Evolutionary conservation across 331 rosid genomes (phyloP).

Genomic region (Acacia concinna): DNA sequence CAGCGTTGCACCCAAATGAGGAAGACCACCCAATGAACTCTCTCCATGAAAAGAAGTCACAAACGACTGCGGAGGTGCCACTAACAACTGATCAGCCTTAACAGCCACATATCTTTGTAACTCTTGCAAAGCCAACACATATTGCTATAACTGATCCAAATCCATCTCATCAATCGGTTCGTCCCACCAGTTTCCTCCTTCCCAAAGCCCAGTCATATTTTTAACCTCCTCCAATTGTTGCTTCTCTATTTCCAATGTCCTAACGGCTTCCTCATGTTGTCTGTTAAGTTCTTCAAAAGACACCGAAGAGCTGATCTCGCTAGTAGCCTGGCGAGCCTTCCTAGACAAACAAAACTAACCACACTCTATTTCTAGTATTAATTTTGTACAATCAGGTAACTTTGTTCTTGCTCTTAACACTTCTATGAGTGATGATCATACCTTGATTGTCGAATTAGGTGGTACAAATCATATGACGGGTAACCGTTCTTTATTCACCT

Average conservation of each 20-base stretch:
- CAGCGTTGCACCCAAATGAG: background rate
- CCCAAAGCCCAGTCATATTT: too few relatives aligned
- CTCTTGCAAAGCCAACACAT: conserved; percentile 28
- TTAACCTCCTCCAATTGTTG: conserved; percentile 18
- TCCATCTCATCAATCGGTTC: conserved; percentile 40
- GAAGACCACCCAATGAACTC: background rate
- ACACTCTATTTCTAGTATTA: too few relatives aligned
- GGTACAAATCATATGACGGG: too few relatives aligned
- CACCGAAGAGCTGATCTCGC: background rate
- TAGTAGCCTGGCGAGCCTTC: too few relatives aligned
- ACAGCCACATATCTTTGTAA: conserved; percentile 36
- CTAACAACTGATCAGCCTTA: too few relatives aligned
- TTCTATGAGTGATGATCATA: too few relatives aligned
- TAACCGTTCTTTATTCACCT: too few relatives aligned
- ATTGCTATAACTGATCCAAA: conserved; percentile 30
- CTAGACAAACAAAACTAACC: too few relatives aligned
- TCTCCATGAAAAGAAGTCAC: background rate
- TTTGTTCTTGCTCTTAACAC: too few relatives aligned
- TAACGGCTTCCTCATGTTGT: conserved; percentile 3
- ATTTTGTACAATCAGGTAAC: too few relatives aligned
- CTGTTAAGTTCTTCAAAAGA: conserved; percentile 18
- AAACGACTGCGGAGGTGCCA: too few relatives aligned
- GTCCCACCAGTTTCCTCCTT: conserved; percentile 50
- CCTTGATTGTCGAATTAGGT: too few relatives aligned
- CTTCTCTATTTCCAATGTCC: conserved; percentile 35